phyloP scores from a whole-genome alignment of 371 early-diverging fungal species.

The Nematocida minor region DNA sequence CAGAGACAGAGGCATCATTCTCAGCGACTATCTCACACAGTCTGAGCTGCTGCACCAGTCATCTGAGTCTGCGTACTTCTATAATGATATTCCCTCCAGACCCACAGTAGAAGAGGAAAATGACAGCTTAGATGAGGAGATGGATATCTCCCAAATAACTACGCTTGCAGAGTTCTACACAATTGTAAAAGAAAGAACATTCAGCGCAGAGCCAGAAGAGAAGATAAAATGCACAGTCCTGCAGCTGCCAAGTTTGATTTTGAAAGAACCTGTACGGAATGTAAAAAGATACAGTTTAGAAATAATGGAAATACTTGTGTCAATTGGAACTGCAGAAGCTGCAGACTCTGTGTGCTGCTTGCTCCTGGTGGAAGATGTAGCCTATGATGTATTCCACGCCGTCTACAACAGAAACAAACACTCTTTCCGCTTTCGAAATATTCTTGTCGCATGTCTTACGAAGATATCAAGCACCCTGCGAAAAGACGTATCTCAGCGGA shows the following conservation, averaged over 20 bases:
- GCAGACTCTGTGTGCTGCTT: not conserved
- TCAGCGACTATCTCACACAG: slow-evolving; percentile 42
- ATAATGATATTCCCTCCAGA: not conserved
- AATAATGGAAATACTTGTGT: not conserved
- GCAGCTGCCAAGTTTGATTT: not conserved
- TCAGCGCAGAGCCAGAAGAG: not conserved
- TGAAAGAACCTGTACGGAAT: not conserved
- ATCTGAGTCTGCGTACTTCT: slow-evolving; percentile 23
- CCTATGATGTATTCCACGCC: not conserved
- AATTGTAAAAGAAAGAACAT: not conserved
- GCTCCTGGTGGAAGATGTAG: not conserved
- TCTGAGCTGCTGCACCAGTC: not conserved
- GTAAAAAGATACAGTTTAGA: slow-evolving; percentile 14
- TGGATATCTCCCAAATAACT: not conserved
- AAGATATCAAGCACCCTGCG: not conserved
- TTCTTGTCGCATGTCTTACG: not conserved
- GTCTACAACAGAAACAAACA: slow-evolving; percentile 21
- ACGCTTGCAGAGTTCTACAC: slow-evolving; percentile 26
- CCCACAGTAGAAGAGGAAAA: slow-evolving; percentile 18
- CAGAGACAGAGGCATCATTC: slow-evolving; percentile 40
- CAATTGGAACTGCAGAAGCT: slow-evolving; percentile 3
- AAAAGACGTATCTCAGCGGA: not conserved
- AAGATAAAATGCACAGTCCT: not conserved
- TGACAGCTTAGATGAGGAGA: slow-evolving; percentile 12
- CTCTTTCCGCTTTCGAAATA: slow-evolving; percentile 6